Percentiles rank a stretch among this genome's conserved stretches.
Conservation (phyloP, 805 yeast genomes). For the Teunomyces barrocoloradensis region DNA sequence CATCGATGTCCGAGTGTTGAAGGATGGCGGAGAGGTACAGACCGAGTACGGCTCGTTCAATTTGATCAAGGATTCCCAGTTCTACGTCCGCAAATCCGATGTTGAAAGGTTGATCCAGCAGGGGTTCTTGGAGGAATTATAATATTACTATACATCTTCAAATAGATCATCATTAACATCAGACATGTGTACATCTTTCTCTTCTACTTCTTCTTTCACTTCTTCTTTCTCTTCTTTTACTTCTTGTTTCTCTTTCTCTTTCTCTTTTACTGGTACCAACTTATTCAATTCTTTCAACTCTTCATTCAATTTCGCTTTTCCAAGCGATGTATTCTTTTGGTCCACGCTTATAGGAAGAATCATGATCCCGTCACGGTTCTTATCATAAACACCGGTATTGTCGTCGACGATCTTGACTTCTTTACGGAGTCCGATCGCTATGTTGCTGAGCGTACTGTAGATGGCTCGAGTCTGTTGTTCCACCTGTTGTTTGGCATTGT, state of each 20-base stretch:
- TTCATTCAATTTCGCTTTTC: conserved; percentile 52
- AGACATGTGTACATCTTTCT: neutral
- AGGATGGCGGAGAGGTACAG: conserved; percentile 95
- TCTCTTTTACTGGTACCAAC: conserved; percentile 8
- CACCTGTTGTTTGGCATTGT: conserved; percentile 36
- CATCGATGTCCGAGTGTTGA: conserved; percentile 88
- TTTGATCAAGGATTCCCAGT: conserved; percentile 88
- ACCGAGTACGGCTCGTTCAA: conserved; percentile 97
- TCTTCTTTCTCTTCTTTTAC: neutral
- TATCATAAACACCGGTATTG: conserved; percentile 47
- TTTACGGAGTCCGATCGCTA: conserved; percentile 58
- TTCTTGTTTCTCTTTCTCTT: neutral
- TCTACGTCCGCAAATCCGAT: conserved; percentile 89
- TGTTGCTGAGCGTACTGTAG: conserved; percentile 52
- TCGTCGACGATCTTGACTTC: conserved; percentile 68
- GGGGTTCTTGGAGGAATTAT: conserved; percentile 81
- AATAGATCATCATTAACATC: conserved; percentile 11
- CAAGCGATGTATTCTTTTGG: conserved; percentile 68
- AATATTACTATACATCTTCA: conserved; percentile 11
- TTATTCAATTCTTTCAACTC: conserved; percentile 32
- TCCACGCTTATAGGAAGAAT: conserved; percentile 68
- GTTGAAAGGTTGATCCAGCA: conserved; percentile 93
- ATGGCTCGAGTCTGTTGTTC: conserved; percentile 44
- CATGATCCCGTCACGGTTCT: conserved; percentile 44
- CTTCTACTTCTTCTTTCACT: neutral